Evolutionary conservation across 768 basidiomycete species (phyloP), one percentile per base, ranked within the genome.

Genomic region (Mycena maculata): DNA sequence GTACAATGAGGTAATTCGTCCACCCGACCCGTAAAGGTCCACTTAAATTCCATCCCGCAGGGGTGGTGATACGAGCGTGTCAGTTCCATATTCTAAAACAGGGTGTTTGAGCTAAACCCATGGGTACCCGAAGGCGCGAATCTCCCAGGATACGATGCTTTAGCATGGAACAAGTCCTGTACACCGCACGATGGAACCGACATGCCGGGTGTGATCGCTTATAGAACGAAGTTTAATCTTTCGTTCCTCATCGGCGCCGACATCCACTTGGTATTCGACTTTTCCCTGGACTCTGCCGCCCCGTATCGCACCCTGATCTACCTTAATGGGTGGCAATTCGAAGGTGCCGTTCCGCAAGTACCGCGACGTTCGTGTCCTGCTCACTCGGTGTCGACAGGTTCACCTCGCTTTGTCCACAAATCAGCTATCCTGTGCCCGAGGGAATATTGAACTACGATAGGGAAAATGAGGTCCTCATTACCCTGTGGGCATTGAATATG

Each of bases 321-420:
- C 58, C 87, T 91, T 56, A 91, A 92, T 63, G 90, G 90, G 4
- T 92, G 91, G 91, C 86, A 88, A 77, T 89, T 89, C 76, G 90
- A 44, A 88, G 89, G 79, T 78, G 77, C 36, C 36, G n/a, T 77
- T 81, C 18, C 16, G 4, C 75, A 30, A 28, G 1, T 8, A 30
- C 3, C 13, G 23, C 72, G 16, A 76, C 77, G 67, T 8, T 47
- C 28, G 16, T 15, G 15, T 36, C 52, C 28, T 23, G 36, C 11
- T 22, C 31, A 20, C 25, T 31, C 27, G 10, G 16, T 38, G 8
- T 38, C 16, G 39, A n/a, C 7, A 78, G 78, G 47, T 80, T 80
- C 68, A 16, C 76, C 12, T 74, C 78, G 4, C 79, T 86, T 2
- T 86, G 87, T 0, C 78, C 78, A 1, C 79, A 80, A 69, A 72